Evolutionary conservation across 176 grass and related monocot species (phyloP), one percentile per base, ranked within the genome.

Genomic region (Oropetium thomaeum): DNA sequence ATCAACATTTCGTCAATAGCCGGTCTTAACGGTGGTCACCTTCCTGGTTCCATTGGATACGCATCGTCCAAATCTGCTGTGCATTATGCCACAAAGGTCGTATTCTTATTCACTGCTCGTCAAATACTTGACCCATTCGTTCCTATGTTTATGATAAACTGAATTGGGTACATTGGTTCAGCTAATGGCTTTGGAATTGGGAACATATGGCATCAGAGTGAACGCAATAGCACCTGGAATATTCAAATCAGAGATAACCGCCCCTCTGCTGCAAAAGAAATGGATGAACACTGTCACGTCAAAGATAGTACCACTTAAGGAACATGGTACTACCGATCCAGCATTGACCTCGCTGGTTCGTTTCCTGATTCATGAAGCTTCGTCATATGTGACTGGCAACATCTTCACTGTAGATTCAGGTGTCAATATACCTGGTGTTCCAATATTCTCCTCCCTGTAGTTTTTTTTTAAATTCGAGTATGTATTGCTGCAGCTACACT

Each of bases 121-220:
- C 32, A 65, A 58, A 70, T 0, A 12, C 61, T 58, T 53, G 12
- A 77, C 58, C 13, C 11, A 2, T 44, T 34, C 29, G 1, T 44
- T 34, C 29, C 51, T 71, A 12, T 70, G 33, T 23, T 70, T 4
- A 1, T 49, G 16, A 32, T 69, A 39, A 65, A 47, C 41, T 35
- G 66, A 15, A 45, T 58, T 73, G 23, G 5, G n/a, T 40, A 17
- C 78, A 5, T 58, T 27, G 38, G 5, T 61, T 60, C 79, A 97
- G 94, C 9, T 91, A 7, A 93, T 97, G 94, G 88, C 94, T 45
- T 82, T 97, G 84, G 94, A 97, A 71, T 61, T 97, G 35, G 94
- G 90, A 51, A 33, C 26, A 14, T 77, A 87, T 62, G 86, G 92
- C 47, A 93, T 97, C 67, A 86, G 88, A 60, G 86, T 97, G 65